Evolutionary conservation across 2,329 filamentous ascomycete genomes (phyloP).

Genomic region (Westerdykella aurantiaca): DNA sequence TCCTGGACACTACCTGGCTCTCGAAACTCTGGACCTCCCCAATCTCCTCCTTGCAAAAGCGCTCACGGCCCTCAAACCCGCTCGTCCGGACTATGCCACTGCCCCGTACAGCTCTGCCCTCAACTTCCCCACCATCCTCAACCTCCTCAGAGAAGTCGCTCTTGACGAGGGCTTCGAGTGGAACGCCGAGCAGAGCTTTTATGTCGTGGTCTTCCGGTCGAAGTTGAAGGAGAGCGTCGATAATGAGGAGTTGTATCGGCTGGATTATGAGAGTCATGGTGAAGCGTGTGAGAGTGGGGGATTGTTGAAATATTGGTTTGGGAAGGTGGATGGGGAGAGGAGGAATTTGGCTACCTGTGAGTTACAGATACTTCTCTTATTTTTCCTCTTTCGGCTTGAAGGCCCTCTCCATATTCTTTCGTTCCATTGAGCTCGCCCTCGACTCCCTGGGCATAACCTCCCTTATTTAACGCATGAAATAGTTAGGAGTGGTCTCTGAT

Average conservation of each 20-base stretch:
- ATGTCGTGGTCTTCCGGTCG: conserved; percentile 79
- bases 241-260: conserved; percentile 59
- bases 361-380: conserved; percentile 15
- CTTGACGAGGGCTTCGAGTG: conserved; percentile 35
- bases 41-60: conserved; percentile 67
- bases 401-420: too few species aligned
- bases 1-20: conserved; percentile 64
- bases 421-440: too few species aligned
- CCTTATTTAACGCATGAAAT: too few species aligned
- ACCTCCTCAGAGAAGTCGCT: conserved; percentile 51
- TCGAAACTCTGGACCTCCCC: conserved; percentile 59
- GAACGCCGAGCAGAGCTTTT: conserved; percentile 58
- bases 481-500: too few species aligned
- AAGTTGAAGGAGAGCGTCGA: conserved; percentile 62
- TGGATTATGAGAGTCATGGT: conserved; percentile 73
- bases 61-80: conserved; percentile 57
- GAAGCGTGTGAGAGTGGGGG: conserved; percentile 77
- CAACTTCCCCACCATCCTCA: conserved; percentile 66
- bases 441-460: too few species aligned
- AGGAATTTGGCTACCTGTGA: conserved; percentile 72
- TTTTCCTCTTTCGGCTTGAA: not conserved
- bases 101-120: conserved; percentile 67
- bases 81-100: conserved; percentile 68
- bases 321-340: conserved; percentile 60
- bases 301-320: conserved; percentile 92